Conservation (phyloP, 495 filamentous ascomycete genomes). For the Aspergillus leporis region DNA sequence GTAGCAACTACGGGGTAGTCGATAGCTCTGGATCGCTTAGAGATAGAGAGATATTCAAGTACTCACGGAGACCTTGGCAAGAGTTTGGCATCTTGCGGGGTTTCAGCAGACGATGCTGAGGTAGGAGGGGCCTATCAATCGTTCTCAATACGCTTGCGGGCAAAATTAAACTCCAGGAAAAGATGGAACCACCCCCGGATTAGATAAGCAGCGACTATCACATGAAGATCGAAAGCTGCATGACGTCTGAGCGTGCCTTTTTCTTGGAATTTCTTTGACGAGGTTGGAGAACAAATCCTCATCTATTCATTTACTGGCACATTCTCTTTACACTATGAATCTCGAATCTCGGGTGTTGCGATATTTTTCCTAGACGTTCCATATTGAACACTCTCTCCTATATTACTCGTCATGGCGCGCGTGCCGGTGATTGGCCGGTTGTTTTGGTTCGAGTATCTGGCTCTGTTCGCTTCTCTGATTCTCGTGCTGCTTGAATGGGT, state of each 20-base stretch:
- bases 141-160: not conserved
- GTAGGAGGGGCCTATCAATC: not conserved
- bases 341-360: constrained; percentile 3
- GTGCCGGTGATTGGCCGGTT: constrained; percentile 84
- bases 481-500: constrained; percentile 78
- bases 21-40: not conserved
- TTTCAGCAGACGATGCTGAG: not conserved
- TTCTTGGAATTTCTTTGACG: constrained; percentile 7
- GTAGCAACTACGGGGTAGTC: not conserved
- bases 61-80: constrained; percentile 92
- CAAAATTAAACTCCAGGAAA: constrained; percentile 10
- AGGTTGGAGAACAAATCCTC: not conserved
- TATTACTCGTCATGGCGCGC: constrained; percentile 56
- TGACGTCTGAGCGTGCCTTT: constrained; percentile 21
- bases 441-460: constrained; percentile 80
- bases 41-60: not conserved
- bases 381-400: not conserved
- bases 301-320: not conserved
- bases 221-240: constrained; percentile 28
- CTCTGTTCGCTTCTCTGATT: constrained; percentile 77
- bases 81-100: constrained; percentile 79
- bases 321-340: constrained; percentile 4
- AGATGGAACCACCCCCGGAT: constrained; percentile 35
- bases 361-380: not conserved
- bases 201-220: constrained; percentile 36